Percentiles rank a stretch among this genome's conserved stretches.
Evolutionary conservation across 768 basidiomycete genomes (phyloP).

Genomic region (Arthromyces matolae): DNA sequence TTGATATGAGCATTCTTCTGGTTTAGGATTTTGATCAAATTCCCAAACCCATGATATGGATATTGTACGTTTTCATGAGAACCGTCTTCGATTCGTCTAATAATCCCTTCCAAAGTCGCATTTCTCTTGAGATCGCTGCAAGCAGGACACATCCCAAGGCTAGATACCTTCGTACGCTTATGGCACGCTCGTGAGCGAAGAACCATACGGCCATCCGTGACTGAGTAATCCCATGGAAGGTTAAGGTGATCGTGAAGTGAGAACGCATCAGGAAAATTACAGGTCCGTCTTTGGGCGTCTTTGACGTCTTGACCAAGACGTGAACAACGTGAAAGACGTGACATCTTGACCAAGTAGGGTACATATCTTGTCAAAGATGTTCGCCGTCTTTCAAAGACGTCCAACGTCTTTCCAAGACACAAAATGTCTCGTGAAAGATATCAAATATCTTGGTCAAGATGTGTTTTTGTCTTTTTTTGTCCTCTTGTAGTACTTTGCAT

Average conservation of each 20-base stretch:
- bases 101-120: slow-evolving; percentile 8
- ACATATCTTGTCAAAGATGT: too few species aligned
- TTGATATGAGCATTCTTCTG: slow-evolving; percentile 5
- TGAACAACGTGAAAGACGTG: too few species aligned
- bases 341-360: too few species aligned
- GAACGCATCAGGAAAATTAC: slow-evolving; percentile 21
- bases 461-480: too few species aligned
- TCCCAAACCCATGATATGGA: slow-evolving; percentile 4
- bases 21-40: not conserved
- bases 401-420: too few species aligned
- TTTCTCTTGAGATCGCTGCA: slow-evolving; percentile 1
- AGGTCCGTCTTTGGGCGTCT: too few species aligned
- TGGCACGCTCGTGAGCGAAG: not conserved
- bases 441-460: too few species aligned
- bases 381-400: too few species aligned
- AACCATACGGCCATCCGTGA: not conserved
- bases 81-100: slow-evolving; percentile 1
- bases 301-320: too few species aligned
- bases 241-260: slow-evolving; percentile 13
- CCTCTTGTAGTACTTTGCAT: too few species aligned
- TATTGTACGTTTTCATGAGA: slow-evolving; percentile 5
- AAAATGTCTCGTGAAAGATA: too few species aligned
- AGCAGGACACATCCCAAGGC: not conserved
- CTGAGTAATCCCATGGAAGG: slow-evolving; percentile 15
- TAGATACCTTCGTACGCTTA: not conserved